These are phyloP conservation scores for Teunomyces tritomae DNA, from an alignment of 805 yeast genomes.

Conservation along the genomic window DNA sequence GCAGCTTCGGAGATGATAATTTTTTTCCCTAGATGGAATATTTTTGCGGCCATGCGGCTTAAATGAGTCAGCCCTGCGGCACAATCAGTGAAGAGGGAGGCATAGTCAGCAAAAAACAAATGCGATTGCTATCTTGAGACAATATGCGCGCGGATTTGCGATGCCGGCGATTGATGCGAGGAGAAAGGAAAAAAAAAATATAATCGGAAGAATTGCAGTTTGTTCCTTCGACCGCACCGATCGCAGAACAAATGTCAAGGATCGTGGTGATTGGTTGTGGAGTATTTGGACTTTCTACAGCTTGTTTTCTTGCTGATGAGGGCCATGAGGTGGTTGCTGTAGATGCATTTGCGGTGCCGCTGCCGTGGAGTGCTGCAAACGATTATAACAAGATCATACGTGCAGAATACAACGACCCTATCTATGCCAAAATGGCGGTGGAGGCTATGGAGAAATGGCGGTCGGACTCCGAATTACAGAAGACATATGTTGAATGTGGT, in stretches of 20 bases:
- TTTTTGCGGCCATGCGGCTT: neutral
- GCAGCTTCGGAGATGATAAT: neutral
- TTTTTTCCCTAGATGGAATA: neutral
- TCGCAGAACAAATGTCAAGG: neutral
- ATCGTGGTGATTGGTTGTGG: neutral
- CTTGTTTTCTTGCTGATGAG: neutral
- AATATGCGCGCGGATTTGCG: neutral
- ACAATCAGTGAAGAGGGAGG: neutral
- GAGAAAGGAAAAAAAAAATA: neutral
- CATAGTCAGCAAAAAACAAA: too few species aligned
- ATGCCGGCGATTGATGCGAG: too few species aligned
- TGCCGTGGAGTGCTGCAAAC: neutral
- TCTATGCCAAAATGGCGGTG: neutral
- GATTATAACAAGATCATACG: slow-evolving; percentile 1
- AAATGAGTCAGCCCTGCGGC: slow-evolving; percentile 3
- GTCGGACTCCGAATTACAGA: neutral
- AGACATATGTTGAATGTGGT: neutral
- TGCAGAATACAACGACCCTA: neutral
- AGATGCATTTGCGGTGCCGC: neutral
- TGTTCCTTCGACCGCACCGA: too few species aligned
- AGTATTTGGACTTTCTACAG: neutral
- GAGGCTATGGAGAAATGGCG: neutral
- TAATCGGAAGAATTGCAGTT: neutral
- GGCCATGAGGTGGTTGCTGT: neutral
- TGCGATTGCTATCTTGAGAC: neutral